phyloP scores from a whole-genome alignment of 169 alveolate species.

The Cryptosporidium felis region DNA sequence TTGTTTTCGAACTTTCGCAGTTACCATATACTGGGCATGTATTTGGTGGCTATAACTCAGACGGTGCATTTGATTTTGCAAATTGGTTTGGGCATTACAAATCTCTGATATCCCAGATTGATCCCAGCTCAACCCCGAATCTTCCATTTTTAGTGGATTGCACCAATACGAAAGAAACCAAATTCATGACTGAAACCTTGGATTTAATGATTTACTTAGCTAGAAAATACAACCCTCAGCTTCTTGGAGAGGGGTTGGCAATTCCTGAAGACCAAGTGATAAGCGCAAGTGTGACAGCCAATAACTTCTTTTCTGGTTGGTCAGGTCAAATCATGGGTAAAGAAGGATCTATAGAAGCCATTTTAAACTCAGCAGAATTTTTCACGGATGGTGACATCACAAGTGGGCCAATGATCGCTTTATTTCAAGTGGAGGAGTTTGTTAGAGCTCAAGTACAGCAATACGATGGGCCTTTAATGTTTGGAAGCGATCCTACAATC shows the following conservation, averaged over 20 bases:
- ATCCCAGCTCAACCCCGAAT: slow-evolving; percentile 25
- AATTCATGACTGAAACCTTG: slow-evolving; percentile 47
- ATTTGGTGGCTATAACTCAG: slow-evolving; percentile 50
- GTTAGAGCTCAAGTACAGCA: not conserved
- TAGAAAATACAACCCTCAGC: slow-evolving; percentile 10
- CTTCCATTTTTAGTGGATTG: slow-evolving; percentile 66
- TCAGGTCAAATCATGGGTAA: slow-evolving; percentile 1
- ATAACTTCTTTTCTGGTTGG: slow-evolving; percentile 25
- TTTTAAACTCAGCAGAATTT: slow-evolving; percentile 20
- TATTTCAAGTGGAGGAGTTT: slow-evolving; percentile 37
- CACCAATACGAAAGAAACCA: slow-evolving; percentile 33
- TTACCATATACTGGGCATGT: slow-evolving; percentile 27
- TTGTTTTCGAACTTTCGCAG: slow-evolving; percentile 26
- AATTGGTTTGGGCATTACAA: slow-evolving; percentile 36
- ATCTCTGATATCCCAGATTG: slow-evolving; percentile 14
- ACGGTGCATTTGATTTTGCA: slow-evolving; percentile 51
- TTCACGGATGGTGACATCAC: slow-evolving; percentile 7
- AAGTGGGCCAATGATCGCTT: slow-evolving; percentile 24
- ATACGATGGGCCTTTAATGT: slow-evolving; percentile 57
- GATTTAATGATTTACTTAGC: slow-evolving; percentile 51
- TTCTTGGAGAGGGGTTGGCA: slow-evolving; percentile 42
- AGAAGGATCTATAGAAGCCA: slow-evolving; percentile 31
- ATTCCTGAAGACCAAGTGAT: not conserved
- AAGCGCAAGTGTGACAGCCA: not conserved
- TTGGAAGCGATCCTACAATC: slow-evolving; percentile 37